A percentile compares a stretch with the other conserved stretches of the same genome.
These are phyloP conservation scores for Dioscorea alata DNA, from an alignment of 106 monocot genomes.

Conservation along the genomic window DNA sequence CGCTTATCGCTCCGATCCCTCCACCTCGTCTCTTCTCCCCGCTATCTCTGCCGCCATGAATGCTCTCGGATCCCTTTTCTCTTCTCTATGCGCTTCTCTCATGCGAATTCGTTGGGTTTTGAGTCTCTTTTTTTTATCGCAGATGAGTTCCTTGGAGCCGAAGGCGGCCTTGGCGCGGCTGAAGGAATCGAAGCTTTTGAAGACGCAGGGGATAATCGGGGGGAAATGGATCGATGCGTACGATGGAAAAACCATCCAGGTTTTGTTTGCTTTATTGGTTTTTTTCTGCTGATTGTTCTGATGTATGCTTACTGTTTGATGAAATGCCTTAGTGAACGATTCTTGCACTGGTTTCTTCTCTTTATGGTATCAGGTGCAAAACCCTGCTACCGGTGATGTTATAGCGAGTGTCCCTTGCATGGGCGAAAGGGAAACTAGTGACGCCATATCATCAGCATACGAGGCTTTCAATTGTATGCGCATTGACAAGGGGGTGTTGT, in stretches of 20 bases:
- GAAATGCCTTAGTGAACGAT: not conserved
- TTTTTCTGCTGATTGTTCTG: not conserved
- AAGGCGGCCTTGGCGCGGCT: constrained; percentile 35
- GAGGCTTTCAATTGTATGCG: constrained; percentile 63
- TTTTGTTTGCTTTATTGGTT: not conserved
- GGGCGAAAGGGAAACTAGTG: constrained; percentile 73
- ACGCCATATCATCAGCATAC: constrained; percentile 82
- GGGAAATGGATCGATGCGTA: constrained; percentile 86
- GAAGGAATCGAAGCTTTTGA: constrained; percentile 56
- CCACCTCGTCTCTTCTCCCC: too few relatives aligned
- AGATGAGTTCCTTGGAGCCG: constrained; percentile 50
- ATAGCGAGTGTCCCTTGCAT: constrained; percentile 77
- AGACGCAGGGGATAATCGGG: constrained; percentile 63
- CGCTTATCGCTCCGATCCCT: not conserved
- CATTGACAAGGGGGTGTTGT: too few relatives aligned
- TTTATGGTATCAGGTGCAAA: constrained; percentile 48
- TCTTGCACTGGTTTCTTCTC: not conserved
- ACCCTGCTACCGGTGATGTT: constrained; percentile 86
- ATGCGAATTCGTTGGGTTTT: not conserved
- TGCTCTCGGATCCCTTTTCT: not conserved
- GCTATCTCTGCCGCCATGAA: too few relatives aligned
- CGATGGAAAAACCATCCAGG: constrained; percentile 88
- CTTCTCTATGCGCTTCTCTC: not conserved
- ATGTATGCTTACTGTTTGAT: too few relatives aligned
- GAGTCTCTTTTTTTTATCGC: constrained; percentile 10